Conservation (phyloP, 169 alveolate species). For the Miamiensis avidus region DNA sequence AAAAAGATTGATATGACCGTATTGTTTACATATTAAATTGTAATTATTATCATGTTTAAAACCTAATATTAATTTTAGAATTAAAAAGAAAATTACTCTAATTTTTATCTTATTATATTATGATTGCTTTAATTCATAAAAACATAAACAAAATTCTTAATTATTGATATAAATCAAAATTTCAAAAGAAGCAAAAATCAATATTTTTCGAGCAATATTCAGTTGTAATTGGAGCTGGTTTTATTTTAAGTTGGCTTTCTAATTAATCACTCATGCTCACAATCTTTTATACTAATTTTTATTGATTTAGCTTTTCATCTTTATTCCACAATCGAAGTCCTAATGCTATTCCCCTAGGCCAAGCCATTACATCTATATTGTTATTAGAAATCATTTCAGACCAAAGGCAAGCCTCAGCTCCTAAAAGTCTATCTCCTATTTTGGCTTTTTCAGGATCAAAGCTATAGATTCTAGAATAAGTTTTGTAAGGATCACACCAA, state of each 20-base stretch:
- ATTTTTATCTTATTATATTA: too few relatives aligned
- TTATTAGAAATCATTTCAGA: slow-evolving; percentile 1
- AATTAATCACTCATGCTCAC: not conserved
- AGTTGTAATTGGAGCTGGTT: not conserved
- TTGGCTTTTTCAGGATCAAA: slow-evolving; percentile 21
- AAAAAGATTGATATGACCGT: too few relatives aligned
- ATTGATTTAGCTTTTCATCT: not conserved
- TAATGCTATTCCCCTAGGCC: slow-evolving; percentile 2
- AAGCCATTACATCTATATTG: not conserved
- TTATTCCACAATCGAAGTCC: not conserved
- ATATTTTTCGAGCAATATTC: not conserved
- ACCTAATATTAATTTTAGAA: too few relatives aligned
- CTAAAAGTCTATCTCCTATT: slow-evolving; percentile 2
- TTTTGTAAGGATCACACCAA: slow-evolving; percentile 48
- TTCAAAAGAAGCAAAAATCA: not conserved
- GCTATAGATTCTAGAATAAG: slow-evolving; percentile 28
- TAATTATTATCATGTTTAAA: too few relatives aligned
- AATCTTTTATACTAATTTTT: not conserved
- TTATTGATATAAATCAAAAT: too few relatives aligned
- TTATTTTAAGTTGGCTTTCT: too few relatives aligned
- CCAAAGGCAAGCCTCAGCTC: slow-evolving; percentile 7
- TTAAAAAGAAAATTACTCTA: too few relatives aligned
- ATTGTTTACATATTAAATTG: too few relatives aligned
- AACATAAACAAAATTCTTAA: too few relatives aligned
- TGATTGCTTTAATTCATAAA: too few relatives aligned